Evolutionary conservation across 805 yeast species (phyloP).

Genomic region (Lipomyces yamanashiensis): DNA sequence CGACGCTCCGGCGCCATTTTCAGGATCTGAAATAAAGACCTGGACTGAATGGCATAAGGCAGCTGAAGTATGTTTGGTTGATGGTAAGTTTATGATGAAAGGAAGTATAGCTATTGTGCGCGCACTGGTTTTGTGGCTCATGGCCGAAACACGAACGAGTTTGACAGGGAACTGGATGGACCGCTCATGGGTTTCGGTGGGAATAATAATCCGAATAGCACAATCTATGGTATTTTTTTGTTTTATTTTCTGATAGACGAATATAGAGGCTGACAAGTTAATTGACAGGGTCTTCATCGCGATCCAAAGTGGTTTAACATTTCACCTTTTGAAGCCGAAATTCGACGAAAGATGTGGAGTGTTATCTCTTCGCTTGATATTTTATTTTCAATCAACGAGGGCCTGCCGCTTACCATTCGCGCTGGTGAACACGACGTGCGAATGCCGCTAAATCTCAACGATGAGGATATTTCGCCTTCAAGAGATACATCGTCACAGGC

Average conservation of each 20-base stretch:
- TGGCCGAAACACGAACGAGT: constrained; percentile 37
- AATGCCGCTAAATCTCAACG: constrained; percentile 40
- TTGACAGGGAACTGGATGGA: constrained; percentile 38
- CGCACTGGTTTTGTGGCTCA: constrained; percentile 42
- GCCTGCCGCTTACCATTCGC: constrained; percentile 42
- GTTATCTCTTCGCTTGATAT: constrained; percentile 39
- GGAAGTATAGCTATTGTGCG: constrained; percentile 42
- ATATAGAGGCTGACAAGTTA: background rate
- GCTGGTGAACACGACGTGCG: constrained; percentile 41
- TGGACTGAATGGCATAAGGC: constrained; percentile 42
- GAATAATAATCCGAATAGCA: constrained; percentile 41
- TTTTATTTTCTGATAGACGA: background rate
- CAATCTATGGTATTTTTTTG: constrained; percentile 41
- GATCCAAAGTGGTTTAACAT: constrained; percentile 45
- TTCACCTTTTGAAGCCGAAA: constrained; percentile 43
- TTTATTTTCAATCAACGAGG: constrained; percentile 41
- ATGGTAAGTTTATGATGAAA: constrained; percentile 42
- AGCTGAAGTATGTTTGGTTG: constrained; percentile 42
- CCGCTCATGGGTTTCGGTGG: constrained; percentile 42
- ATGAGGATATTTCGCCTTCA: constrained; percentile 37
- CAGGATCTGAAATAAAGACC: constrained; percentile 34
- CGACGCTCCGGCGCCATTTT: constrained; percentile 37
- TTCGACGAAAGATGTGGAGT: constrained; percentile 42
- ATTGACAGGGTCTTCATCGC: constrained; percentile 42
- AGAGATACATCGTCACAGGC: constrained; percentile 32